Base-by-base conservation (phyloP, 2,329 filamentous ascomycete genomes). In the Simplicillium aogashimaense region DNA sequence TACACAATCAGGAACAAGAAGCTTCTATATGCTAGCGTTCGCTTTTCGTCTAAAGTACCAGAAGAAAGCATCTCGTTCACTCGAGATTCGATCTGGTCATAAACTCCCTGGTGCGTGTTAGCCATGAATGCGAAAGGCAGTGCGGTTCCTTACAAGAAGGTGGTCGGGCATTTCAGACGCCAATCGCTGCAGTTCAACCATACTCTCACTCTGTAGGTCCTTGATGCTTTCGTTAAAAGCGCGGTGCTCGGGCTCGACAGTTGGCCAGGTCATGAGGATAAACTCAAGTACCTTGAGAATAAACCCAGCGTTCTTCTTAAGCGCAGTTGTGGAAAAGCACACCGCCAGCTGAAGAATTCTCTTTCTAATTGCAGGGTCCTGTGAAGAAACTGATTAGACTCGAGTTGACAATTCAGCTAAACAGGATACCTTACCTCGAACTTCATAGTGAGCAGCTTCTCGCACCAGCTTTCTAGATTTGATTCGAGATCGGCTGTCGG, bases 1-100 rank as follows among this genome's bases (percentile, higher is more conserved):
- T 65, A 83, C 76, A 92, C 82, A 46, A 98, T 92, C 43, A 94
- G 92, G 57, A 98, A 94, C 1, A 97, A 70, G 47, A 97, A 90
- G 9, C 88, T 90, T 50, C 81, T 85, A 53, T 94, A 89, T 2
- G 89, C 86, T 53, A 92, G 81, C 42, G 86, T 79, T 28, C 89
- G 77, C 54, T 89, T 87, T 52, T 90, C 83, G 53, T 95, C 90
- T 25, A 84, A 65, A 40, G 75, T 73, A 25, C 83, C 78, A 36
- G 84, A 77, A 45, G 78, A 70, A 55, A 84, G 74, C 67, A 94
- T 80, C 57, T 90, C 83, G 44, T 83, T 82, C 44, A 97, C 81
- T 53, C 87, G 87, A 30, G 72, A 72, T 57, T 94, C 86, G 20
- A 98, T 76, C 50, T 92, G 78, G 43, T 90, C 83, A 56, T 95